phyloP scores from a whole-genome alignment of 129 eudicot species.

The Artemisia tridentata region DNA sequence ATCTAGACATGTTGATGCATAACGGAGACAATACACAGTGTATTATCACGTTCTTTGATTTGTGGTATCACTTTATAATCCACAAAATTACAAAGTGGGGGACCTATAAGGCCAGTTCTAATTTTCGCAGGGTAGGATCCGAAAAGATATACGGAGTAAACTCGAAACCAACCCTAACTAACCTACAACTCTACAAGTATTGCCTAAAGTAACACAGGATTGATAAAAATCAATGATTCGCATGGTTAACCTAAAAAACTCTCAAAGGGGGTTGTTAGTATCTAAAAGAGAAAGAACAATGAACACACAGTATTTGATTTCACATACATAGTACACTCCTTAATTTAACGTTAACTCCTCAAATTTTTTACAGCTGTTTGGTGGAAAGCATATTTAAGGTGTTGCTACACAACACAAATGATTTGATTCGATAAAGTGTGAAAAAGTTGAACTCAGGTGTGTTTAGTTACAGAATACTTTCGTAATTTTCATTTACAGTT shows the following conservation, averaged over 20 bases:
- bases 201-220: too few relatives aligned
- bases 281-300: neutral
- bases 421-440: too few relatives aligned
- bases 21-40: neutral
- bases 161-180: neutral
- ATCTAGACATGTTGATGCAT: neutral
- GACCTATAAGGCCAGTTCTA: neutral
- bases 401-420: slow-evolving; percentile 2
- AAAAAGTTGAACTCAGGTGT: too few relatives aligned
- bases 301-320: neutral
- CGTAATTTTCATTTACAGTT: too few relatives aligned
- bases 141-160: neutral
- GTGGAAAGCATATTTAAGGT: neutral
- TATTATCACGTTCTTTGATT: neutral
- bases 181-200: neutral
- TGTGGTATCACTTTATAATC: neutral
- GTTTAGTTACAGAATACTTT: too few relatives aligned
- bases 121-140: neutral
- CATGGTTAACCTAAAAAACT: too few relatives aligned
- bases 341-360: slow-evolving; percentile 3
- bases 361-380: neutral
- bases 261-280: too few relatives aligned
- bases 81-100: neutral
- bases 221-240: too few relatives aligned
- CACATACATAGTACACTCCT: neutral